These are phyloP conservation scores for Lyophyllum semitale DNA, from an alignment of 768 basidiomycete genomes.

Conservation along the genomic window DNA sequence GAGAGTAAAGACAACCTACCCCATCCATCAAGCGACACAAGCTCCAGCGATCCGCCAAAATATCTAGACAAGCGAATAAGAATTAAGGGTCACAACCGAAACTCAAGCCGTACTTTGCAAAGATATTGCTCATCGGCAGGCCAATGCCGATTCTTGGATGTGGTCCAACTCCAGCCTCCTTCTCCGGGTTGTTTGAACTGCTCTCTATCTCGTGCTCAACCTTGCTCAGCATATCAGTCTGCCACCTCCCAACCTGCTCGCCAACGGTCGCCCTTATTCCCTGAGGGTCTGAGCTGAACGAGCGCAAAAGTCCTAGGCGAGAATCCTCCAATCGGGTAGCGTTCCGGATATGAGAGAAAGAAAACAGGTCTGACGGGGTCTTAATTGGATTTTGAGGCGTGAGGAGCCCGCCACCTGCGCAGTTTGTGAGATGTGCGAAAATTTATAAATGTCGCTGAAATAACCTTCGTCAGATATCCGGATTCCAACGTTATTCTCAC, in stretches of 20 bases:
- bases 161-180: slow-evolving; percentile 44
- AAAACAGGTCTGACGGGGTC: slow-evolving; percentile 78
- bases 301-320: slow-evolving; percentile 68
- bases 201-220: slow-evolving; percentile 22
- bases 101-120: slow-evolving; percentile 59
- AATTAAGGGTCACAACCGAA: neutral
- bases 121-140: slow-evolving; percentile 88
- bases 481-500: slow-evolving; percentile 72
- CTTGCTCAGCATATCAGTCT: slow-evolving; percentile 24
- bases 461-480: slow-evolving; percentile 91
- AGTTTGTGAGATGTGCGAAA: slow-evolving; percentile 7
- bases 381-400: slow-evolving; percentile 48
- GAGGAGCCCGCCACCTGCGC: slow-evolving; percentile 70
- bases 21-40: slow-evolving; percentile 83
- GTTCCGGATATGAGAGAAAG: slow-evolving; percentile 86
- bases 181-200: slow-evolving; percentile 36
- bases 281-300: slow-evolving; percentile 55
- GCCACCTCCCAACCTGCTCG: slow-evolving; percentile 68
- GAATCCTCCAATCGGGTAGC: slow-evolving; percentile 66
- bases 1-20: slow-evolving; percentile 45
- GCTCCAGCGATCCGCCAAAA: slow-evolving; percentile 79
- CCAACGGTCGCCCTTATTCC: slow-evolving; percentile 79
- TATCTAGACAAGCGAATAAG: slow-evolving; percentile 48
- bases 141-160: slow-evolving; percentile 80
- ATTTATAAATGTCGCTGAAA: neutral